Evolutionary conservation across 495 filamentous ascomycete genomes (phyloP), one percentile per base, ranked within the genome.

Genomic region (Hypoxylon lienhwacheense): DNA sequence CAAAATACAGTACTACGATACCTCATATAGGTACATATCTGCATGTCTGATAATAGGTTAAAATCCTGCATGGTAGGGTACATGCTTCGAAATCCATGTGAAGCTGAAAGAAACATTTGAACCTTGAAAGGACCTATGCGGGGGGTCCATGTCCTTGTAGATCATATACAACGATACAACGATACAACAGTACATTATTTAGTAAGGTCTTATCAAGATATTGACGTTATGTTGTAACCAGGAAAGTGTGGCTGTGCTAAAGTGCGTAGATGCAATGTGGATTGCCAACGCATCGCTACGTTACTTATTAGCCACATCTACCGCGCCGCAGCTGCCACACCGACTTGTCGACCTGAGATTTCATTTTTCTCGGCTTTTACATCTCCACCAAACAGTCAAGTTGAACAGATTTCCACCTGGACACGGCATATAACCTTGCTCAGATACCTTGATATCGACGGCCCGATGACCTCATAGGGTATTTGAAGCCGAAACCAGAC

Each of bases 91-190:
- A 55, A 61, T 45, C 57, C 57, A 55, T 61, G 57, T 40, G 22
- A 54, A 61, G 57, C 57, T 61, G 57, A 55, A 61, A 28, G 37
- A 48, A 54, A n/a, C n/a, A n/a, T n/a, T n/a, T n/a, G n/a, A n/a
- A n/a, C n/a, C n/a, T n/a, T n/a, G n/a, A n/a, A n/a, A n/a, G n/a
- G n/a, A n/a, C n/a, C n/a, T n/a, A n/a, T n/a, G n/a, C n/a, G n/a
- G n/a, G n/a, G n/a, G n/a, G n/a, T n/a, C n/a, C n/a, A n/a, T n/a
- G n/a, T n/a, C n/a, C n/a, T n/a, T n/a, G n/a, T n/a, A n/a, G n/a
- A n/a, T n/a, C n/a, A n/a, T n/a, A n/a, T n/a, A n/a, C n/a, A n/a
- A n/a, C n/a, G n/a, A n/a, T n/a, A n/a, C n/a, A n/a, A n/a, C n/a
- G n/a, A n/a, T n/a, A n/a, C n/a, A n/a, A n/a, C n/a, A n/a, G n/a